Percentiles rank a stretch among this genome's conserved stretches.
phyloP scores from a whole-genome alignment of 2,329 filamentous ascomycete species.

The Penicillium psychrosexuale region DNA sequence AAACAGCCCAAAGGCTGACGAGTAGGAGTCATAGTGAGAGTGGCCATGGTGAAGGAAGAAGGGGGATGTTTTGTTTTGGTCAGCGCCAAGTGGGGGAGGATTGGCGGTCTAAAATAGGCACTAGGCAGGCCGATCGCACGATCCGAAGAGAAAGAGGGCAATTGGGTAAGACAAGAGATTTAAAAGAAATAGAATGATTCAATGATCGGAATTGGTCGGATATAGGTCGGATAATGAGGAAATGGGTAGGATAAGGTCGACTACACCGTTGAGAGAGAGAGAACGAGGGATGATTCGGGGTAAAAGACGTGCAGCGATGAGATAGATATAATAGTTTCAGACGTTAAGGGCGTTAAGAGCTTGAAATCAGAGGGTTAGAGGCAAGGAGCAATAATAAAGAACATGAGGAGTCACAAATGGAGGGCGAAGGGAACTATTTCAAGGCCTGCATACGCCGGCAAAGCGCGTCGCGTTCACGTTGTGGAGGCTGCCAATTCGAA shows the following conservation, averaged over 20 bases:
- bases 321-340: conserved; percentile 8
- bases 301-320: neutral
- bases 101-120: conserved; percentile 20
- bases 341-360: conserved; percentile 4
- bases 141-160: neutral
- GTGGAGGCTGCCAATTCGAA: neutral
- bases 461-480: conserved; percentile 22
- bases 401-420: conserved; percentile 7
- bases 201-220: conserved; percentile 8
- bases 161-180: neutral
- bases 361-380: neutral
- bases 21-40: conserved; percentile 36
- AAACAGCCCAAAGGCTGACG: conserved; percentile 38
- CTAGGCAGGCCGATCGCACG: conserved; percentile 4
- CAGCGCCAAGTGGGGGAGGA: conserved; percentile 28
- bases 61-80: conserved; percentile 24
- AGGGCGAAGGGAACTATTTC: conserved; percentile 20
- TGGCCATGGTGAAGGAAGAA: conserved; percentile 26
- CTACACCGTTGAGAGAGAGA: conserved; percentile 3
- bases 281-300: neutral
- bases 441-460: conserved; percentile 11
- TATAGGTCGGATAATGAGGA: neutral
- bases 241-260: conserved; percentile 1
- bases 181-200: neutral
- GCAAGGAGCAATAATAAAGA: conserved; percentile 4